Evolutionary conservation across 768 basidiomycete species (phyloP).

Genomic region (Boletus rex-veris): DNA sequence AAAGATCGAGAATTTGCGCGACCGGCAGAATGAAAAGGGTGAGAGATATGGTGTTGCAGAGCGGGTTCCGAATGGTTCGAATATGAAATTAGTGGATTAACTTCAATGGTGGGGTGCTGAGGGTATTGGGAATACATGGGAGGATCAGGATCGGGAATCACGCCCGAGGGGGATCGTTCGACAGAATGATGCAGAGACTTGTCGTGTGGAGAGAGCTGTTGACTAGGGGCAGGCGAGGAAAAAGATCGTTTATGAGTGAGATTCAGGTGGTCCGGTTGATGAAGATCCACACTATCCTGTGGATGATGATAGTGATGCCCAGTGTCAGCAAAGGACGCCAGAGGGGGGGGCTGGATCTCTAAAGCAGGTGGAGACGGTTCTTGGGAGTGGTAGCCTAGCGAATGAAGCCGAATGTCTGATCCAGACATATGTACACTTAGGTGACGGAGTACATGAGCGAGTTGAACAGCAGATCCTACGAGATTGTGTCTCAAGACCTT

Average conservation of each 20-base stretch:
- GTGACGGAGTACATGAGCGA: slow-evolving; percentile 52
- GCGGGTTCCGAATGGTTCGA: slow-evolving; percentile 11
- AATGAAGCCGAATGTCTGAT: slow-evolving; percentile 35
- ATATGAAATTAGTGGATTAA: slow-evolving; percentile 15
- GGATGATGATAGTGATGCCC: slow-evolving; percentile 32
- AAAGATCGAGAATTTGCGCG: slow-evolving; percentile 7
- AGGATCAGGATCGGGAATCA: slow-evolving; percentile 9
- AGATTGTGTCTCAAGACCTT: slow-evolving; percentile 61
- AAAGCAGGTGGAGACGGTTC: slow-evolving; percentile 31
- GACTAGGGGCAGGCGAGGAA: slow-evolving; percentile 17
- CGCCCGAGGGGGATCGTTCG: slow-evolving; percentile 5
- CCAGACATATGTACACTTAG: slow-evolving; percentile 35
- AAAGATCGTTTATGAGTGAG: slow-evolving; percentile 31
- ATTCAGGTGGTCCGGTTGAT: slow-evolving; percentile 15
- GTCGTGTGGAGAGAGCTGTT: slow-evolving; percentile 9
- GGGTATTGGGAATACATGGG: slow-evolving; percentile 17
- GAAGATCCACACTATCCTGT: slow-evolving; percentile 18
- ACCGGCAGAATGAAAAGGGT: slow-evolving; percentile 9
- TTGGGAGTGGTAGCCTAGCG: slow-evolving; percentile 35
- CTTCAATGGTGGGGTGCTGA: slow-evolving; percentile 4
- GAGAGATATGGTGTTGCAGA: slow-evolving; percentile 10
- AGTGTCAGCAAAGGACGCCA: slow-evolving; percentile 29
- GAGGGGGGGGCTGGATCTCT: slow-evolving; percentile 41
- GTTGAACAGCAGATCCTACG: slow-evolving; percentile 58
- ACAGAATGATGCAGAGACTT: slow-evolving; percentile 8